phyloP scores from a whole-genome alignment of 129 eudicot genomes.

The Tanacetum coccineum region DNA sequence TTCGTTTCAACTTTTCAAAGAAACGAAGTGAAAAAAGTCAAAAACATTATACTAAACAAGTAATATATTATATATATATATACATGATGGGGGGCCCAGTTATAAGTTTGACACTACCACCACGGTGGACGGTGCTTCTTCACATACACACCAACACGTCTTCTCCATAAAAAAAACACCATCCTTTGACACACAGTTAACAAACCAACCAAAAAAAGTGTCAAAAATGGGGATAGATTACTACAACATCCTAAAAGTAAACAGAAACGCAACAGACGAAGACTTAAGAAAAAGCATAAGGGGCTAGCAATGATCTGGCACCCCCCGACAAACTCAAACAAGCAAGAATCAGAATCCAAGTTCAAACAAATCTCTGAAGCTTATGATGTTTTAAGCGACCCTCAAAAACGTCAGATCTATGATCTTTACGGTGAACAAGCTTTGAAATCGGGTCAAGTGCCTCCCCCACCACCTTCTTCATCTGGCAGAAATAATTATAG shows the following conservation, averaged over 20 bases:
- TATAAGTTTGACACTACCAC: no score
- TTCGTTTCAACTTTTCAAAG: no score
- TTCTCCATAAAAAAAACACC: neutral
- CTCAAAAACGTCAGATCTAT: constrained; percentile 94
- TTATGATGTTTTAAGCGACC: constrained; percentile 87
- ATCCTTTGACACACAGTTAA: neutral
- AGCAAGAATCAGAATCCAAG: constrained; percentile 73
- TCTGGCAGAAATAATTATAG: constrained; percentile 26
- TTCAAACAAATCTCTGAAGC: constrained; percentile 94
- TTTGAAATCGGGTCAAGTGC: constrained; percentile 76
- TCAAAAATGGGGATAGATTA: constrained; percentile 71
- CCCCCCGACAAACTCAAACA: constrained; percentile 62
- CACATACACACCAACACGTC: constrained; percentile 29
- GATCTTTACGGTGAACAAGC: constrained; percentile 96
- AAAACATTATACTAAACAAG: no score
- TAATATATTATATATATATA: no score
- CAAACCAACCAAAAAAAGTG: neutral
- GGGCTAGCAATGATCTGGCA: constrained; percentile 95
- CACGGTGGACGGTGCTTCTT: constrained; percentile 10
- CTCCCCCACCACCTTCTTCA: constrained; percentile 54
- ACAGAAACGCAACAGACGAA: constrained; percentile 80
- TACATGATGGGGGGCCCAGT: no score
- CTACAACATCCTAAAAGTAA: constrained; percentile 84
- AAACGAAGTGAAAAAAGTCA: no score
- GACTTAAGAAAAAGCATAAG: constrained; percentile 79